A percentile compares a stretch with the other conserved stretches of the same genome.
These are phyloP conservation scores for Cystofilobasidium bisporidii DNA, from an alignment of 768 basidiomycete genomes.

Conservation along the genomic window DNA sequence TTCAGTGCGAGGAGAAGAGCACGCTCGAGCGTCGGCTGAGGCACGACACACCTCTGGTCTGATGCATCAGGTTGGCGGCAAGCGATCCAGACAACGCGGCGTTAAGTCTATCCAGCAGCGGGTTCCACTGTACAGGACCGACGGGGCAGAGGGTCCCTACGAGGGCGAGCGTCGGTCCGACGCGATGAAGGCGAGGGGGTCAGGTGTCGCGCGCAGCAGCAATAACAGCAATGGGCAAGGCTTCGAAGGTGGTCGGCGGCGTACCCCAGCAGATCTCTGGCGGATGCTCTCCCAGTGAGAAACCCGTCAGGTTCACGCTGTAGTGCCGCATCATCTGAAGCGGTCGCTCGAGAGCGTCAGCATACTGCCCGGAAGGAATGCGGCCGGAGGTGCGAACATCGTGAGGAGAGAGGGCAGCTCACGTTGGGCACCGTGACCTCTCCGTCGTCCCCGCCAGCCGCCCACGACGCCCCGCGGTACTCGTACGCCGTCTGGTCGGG, in stretches of 20 bases:
- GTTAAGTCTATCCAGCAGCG: slow-evolving; percentile 18
- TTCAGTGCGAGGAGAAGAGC: neutral
- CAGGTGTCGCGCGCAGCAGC: neutral
- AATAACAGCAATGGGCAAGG: too few species aligned
- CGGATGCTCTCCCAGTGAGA: slow-evolving; percentile 16
- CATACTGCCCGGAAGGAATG: too few species aligned
- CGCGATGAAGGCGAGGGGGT: neutral
- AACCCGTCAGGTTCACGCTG: slow-evolving; percentile 13
- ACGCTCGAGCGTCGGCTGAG: neutral
- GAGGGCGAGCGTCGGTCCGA: too few species aligned
- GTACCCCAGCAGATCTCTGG: slow-evolving; percentile 25
- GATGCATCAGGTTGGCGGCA: slow-evolving; percentile 19
- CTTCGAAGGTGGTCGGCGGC: too few species aligned
- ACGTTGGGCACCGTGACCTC: slow-evolving; percentile 23
- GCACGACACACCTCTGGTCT: slow-evolving; percentile 17
- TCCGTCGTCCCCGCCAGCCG: slow-evolving; percentile 17
- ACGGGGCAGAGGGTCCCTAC: slow-evolving; percentile 17
- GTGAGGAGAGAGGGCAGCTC: neutral
- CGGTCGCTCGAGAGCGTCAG: too few species aligned
- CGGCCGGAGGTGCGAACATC: neutral
- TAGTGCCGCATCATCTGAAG: slow-evolving; percentile 24
- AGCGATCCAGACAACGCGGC: slow-evolving; percentile 25
- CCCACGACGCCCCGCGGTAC: slow-evolving; percentile 19
- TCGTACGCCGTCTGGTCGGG: slow-evolving; percentile 15
- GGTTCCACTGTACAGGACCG: slow-evolving; percentile 16